Evolutionary conservation across 2,329 filamentous ascomycete species (phyloP), one percentile per base, ranked within the genome.

Genomic region (Graphilbum ipis-grandicollis): DNA sequence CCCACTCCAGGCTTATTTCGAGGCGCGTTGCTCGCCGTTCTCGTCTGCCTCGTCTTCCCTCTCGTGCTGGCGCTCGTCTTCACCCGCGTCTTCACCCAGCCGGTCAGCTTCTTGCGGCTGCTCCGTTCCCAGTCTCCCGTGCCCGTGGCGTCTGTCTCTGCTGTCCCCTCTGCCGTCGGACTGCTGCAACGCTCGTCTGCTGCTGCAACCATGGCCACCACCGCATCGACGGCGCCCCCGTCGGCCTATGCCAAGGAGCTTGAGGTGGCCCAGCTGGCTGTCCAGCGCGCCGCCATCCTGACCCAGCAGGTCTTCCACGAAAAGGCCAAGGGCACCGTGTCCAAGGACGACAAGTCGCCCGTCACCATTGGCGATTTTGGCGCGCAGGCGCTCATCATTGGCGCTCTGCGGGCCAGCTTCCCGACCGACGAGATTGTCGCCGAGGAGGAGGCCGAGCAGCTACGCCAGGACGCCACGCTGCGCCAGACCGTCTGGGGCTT

Each of bases 311-410:
- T 69, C 48, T 68, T 69, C 52, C 56, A 85, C 60, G 80, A 88
- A 49, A 90, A 88, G 59, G 79, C 84, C 49, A 96, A 96, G 63
- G 88, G 88, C 48, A 94, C 90, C 33, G 68, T 93, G 36, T 80
- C 79, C 55, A 98, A 98, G 64, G 79, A 83, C 57, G 90, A 98
- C 66, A 84, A 83, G 54, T 93, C 86, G 9, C 90, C 90, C 46
- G 90, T 98, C 50, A 98, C 90, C 15, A 90, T 96, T 49, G 90
- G 88, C 55, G 90, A 98, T 62, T 96, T 93, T 56, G 90, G 90
- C 52, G 92, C 90, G 28, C 90, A 98, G 63, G 86, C 90, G 23
- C 73, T 98, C 46, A 93, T 98, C 58, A 93, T 96, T 52, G 70
- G 77, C 39, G 88, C 88, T 21, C 77, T 98, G 47, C 77, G 78